Evolutionary conservation across 805 yeast species (phyloP).

Genomic region (Priceomyces castillae): DNA sequence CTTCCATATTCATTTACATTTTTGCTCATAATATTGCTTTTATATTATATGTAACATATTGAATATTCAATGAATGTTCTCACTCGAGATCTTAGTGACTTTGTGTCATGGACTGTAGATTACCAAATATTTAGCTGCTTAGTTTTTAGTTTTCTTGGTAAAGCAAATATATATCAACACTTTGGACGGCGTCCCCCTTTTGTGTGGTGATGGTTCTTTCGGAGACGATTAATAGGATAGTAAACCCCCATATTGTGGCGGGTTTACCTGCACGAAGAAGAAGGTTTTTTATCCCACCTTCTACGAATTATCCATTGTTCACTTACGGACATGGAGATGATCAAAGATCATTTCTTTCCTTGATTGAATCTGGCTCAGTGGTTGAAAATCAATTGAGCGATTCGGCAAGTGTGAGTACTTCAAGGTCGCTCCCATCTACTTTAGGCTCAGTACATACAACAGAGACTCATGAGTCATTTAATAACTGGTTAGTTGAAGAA

Average conservation of each 20-base stretch:
- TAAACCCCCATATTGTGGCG: conserved; percentile 35
- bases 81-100: no score
- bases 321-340: conserved; percentile 44
- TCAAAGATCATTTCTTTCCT: conserved; percentile 42
- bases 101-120: no score
- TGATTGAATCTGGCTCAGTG: conserved; percentile 35
- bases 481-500: conserved; percentile 43
- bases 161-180: not conserved
- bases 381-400: conserved; percentile 33
- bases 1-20: not conserved
- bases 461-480: conserved; percentile 40
- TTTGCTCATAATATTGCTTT: not conserved
- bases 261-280: conserved; percentile 36
- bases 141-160: no score
- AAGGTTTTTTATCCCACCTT: conserved; percentile 42
- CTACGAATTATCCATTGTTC: conserved; percentile 42
- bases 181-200: not conserved
- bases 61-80: no score
- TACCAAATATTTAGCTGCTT: no score
- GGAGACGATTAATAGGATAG: conserved; percentile 36
- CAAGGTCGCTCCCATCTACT: conserved; percentile 42
- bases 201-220: conserved; percentile 36
- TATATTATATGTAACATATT: no score
- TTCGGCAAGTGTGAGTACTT: conserved; percentile 39
- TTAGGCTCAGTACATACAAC: conserved; percentile 33